Conservation (phyloP, 75 land plant species). For the Pinus taeda region DNA sequence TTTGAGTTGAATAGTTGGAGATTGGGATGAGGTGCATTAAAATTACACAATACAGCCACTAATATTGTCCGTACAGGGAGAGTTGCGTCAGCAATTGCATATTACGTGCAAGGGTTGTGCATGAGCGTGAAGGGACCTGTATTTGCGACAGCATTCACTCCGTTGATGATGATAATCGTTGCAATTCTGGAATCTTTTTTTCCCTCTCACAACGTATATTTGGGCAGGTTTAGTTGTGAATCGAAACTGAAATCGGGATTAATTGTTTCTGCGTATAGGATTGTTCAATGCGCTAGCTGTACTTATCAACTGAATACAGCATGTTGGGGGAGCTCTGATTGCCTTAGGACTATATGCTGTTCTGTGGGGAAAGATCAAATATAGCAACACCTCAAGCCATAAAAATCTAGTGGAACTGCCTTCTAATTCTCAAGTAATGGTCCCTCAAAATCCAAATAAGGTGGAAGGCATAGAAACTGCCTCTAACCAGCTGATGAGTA, state of each 20-base stretch:
- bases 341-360: too few species aligned
- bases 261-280: too few species aligned
- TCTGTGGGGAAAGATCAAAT: neutral
- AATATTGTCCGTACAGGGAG: slow-evolving; percentile 28
- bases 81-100: slow-evolving; percentile 50
- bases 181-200: slow-evolving; percentile 63
- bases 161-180: slow-evolving; percentile 64
- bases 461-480: neutral
- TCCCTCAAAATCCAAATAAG: neutral
- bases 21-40: too few species aligned
- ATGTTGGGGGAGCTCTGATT: slow-evolving; percentile 1
- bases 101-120: slow-evolving; percentile 60
- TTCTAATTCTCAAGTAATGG: neutral
- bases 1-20: neutral
- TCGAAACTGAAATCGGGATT: too few species aligned
- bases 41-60: too few species aligned
- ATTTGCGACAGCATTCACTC: slow-evolving; percentile 65
- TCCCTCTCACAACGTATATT: slow-evolving; percentile 43
- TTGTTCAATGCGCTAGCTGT: too few species aligned
- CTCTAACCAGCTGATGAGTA: too few species aligned
- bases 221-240: slow-evolving; percentile 40
- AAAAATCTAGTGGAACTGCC: neutral
- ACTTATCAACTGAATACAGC: neutral
- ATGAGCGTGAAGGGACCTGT: slow-evolving; percentile 61
- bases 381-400: neutral